Base-by-base conservation (phyloP, 495 filamentous ascomycete genomes). In the Hyaloscypha variabilis region DNA sequence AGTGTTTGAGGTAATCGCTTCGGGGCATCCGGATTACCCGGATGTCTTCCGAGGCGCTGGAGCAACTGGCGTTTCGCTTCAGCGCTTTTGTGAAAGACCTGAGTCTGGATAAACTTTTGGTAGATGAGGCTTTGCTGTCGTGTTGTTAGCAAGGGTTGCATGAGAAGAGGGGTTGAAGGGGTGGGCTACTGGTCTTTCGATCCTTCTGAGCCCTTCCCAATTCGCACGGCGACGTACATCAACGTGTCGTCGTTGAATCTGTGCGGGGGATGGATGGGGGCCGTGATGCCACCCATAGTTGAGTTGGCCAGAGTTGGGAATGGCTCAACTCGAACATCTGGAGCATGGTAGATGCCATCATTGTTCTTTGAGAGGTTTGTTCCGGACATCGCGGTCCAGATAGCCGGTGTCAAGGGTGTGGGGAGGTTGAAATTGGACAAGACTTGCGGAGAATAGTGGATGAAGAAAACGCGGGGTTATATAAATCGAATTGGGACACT, bases 1-100 rank as follows among this genome's bases (percentile, higher is more conserved):
- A 67, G 46, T 67, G 53, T 23, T 67, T 67, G 14, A 62, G 14
- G 36, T 66, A 66, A 6, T 61, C 64, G 1, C 26, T 39, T 8
- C 64, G 56, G 19, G 64, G 64, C 57, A 66, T 60, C 24, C 58
- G 24, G 59, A 66, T 46, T 13, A 61, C 58, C 19, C 42, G 49
- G 21, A 59, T 25, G 30, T 60, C 58, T 50, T 42, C 29, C 11
- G 31, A 21, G 31, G 19, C 1, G n/a, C 19, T 46, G 17, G 39
- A 46, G 39, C 6, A 8, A 8, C 14, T 54, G 8, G 8, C 14
- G 21, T 10, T 8, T 25, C 23, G 51, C 11, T 25, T 29, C 4
- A 54, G 51, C 4, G 51, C 26, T 25, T 54, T 54, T n/a, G 26
- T 8, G 26, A 24, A 29, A 6, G 51, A 54, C 26, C 11, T 54